Conservation (phyloP, 257 asterid species). For the Penstemon barbatus region DNA sequence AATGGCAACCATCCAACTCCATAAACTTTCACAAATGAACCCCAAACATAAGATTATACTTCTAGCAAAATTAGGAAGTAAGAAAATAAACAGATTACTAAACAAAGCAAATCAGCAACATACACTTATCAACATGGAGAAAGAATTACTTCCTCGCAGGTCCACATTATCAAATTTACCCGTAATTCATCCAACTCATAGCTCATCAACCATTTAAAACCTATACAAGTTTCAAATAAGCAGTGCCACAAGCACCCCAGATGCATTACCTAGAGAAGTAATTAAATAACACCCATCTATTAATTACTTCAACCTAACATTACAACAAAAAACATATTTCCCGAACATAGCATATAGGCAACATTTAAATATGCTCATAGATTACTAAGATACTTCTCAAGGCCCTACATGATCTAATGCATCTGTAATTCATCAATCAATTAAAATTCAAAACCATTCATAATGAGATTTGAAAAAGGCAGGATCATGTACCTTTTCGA, state of each 20-base stretch:
- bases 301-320: too few species aligned
- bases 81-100: not conserved
- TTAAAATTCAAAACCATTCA: not conserved
- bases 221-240: too few species aligned
- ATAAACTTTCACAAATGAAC: not conserved
- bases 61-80: not conserved
- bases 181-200: conserved; percentile 6
- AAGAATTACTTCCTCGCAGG: not conserved
- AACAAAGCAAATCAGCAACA: not conserved
- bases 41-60: not conserved
- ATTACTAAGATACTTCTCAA: too few species aligned
- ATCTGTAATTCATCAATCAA: too few species aligned
- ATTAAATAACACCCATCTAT: too few species aligned
- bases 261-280: too few species aligned
- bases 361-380: too few species aligned
- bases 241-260: too few species aligned
- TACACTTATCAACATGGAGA: not conserved
- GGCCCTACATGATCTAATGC: too few species aligned
- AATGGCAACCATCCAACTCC: not conserved
- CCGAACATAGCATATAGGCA: too few species aligned
- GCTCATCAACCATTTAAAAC: not conserved
- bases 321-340: too few species aligned
- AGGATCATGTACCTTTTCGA: conserved; percentile 50
- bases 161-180: not conserved
- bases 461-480: not conserved